Evolutionary conservation across 257 asterid genomes (phyloP).

Genomic region (Solanum okadae): DNA sequence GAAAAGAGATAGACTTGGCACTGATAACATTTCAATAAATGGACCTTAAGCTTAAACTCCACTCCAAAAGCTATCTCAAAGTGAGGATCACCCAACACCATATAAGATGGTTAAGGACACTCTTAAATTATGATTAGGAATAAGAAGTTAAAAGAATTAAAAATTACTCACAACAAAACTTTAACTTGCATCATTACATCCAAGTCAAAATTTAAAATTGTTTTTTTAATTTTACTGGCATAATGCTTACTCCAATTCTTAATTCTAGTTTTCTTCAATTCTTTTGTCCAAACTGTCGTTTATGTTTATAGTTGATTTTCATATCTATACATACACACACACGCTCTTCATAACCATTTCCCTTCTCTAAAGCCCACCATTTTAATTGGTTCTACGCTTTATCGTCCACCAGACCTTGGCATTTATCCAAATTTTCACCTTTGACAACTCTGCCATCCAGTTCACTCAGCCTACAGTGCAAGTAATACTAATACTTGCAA

Average conservation of each 20-base stretch:
- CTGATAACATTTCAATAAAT: neutral
- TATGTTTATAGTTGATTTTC: neutral
- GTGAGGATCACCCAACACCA: neutral
- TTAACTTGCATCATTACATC: neutral
- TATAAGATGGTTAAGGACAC: neutral
- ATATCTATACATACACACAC: neutral
- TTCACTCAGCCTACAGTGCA: neutral
- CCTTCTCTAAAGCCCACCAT: neutral
- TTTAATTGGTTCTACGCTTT: neutral
- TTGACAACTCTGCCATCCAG: neutral
- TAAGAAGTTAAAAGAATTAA: neutral
- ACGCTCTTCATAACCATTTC: neutral
- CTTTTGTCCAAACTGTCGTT: neutral
- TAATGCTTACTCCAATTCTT: neutral
- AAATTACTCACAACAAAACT: neutral
- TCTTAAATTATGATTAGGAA: neutral
- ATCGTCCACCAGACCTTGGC: neutral
- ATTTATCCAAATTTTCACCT: neutral
- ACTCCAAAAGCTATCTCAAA: neutral
- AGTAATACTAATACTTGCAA: neutral
- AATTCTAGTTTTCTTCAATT: neutral
- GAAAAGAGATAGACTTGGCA: neutral
- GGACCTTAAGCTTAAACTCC: neutral
- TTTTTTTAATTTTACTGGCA: neutral
- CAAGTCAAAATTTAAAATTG: neutral